Evolutionary conservation across 2,329 filamentous ascomycete species (phyloP).

Genomic region (Fulvia fulva): DNA sequence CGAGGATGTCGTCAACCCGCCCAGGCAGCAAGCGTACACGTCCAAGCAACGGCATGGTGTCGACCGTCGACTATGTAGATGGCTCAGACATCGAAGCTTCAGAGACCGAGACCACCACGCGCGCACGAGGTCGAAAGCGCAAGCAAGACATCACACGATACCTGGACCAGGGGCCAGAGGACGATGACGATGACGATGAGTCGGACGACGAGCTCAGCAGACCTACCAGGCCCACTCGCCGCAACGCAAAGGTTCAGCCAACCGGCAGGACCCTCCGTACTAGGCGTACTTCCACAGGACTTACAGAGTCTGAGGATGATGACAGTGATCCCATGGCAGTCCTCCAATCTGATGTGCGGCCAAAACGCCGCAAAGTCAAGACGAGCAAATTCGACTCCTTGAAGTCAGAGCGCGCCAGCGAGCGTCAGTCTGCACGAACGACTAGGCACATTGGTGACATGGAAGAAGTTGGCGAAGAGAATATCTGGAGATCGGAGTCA

Average conservation of each 20-base stretch:
- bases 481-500: constrained; percentile 49
- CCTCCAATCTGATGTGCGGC: constrained; percentile 41
- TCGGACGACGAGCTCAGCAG: constrained; percentile 21
- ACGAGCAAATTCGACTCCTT: constrained; percentile 9
- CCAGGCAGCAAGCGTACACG: constrained; percentile 12
- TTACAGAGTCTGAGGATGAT: constrained; percentile 30
- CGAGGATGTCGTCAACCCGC: constrained; percentile 27
- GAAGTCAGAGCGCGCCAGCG: constrained; percentile 9
- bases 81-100: constrained; percentile 23
- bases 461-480: constrained; percentile 56
- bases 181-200: constrained; percentile 22
- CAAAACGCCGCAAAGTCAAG: constrained; percentile 38
- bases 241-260: constrained; percentile 10
- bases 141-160: constrained; percentile 24
- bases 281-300: constrained; percentile 5
- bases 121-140: constrained; percentile 19
- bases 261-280: constrained; percentile 14
- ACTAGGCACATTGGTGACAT: constrained; percentile 46
- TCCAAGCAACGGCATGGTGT: constrained; percentile 25
- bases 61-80: constrained; percentile 25
- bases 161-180: constrained; percentile 19
- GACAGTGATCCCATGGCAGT: constrained; percentile 21
- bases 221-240: constrained; percentile 14
- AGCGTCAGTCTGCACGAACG: constrained; percentile 44
- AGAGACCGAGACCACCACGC: constrained; percentile 17